A percentile compares a stretch with the other conserved stretches of the same genome.
phyloP scores from a whole-genome alignment of 2,329 filamentous ascomycete species.

The Hysterium pulicare region DNA sequence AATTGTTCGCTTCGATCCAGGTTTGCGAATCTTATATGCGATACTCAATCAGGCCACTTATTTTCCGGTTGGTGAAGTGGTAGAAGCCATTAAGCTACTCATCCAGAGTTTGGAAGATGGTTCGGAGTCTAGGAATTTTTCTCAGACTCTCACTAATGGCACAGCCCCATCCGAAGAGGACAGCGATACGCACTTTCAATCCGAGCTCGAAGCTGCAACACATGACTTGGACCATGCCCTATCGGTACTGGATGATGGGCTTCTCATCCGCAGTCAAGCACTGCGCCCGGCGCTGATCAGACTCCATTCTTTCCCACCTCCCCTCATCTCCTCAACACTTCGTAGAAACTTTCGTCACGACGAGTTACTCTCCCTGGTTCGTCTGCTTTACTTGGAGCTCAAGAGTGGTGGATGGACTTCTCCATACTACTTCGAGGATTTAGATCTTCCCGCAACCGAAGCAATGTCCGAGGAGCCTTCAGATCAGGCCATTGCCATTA shows the following conservation, averaged over 20 bases:
- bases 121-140: constrained; percentile 24
- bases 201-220: constrained; percentile 37
- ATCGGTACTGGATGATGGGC: constrained; percentile 63
- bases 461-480: constrained; percentile 52
- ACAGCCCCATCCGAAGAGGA: constrained; percentile 18
- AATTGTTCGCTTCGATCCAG: constrained; percentile 64
- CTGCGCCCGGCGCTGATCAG: constrained; percentile 67
- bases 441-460: constrained; percentile 29
- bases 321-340: constrained; percentile 60
- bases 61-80: constrained; percentile 63
- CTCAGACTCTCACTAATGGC: constrained; percentile 41
- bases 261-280: constrained; percentile 59
- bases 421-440: constrained; percentile 61
- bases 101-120: constrained; percentile 64
- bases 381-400: constrained; percentile 69
- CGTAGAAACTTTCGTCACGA: constrained; percentile 62
- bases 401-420: constrained; percentile 73
- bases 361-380: constrained; percentile 68
- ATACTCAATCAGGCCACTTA: constrained; percentile 62
- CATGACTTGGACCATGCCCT: constrained; percentile 66
- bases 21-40: constrained; percentile 63
- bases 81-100: constrained; percentile 62
- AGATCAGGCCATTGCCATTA: constrained; percentile 66
- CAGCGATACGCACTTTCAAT: constrained; percentile 35
- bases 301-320: constrained; percentile 62